A percentile compares a stretch with the other conserved stretches of the same genome.
phyloP scores from a whole-genome alignment of 441 rosid genomes.

The Populus hybrid region DNA sequence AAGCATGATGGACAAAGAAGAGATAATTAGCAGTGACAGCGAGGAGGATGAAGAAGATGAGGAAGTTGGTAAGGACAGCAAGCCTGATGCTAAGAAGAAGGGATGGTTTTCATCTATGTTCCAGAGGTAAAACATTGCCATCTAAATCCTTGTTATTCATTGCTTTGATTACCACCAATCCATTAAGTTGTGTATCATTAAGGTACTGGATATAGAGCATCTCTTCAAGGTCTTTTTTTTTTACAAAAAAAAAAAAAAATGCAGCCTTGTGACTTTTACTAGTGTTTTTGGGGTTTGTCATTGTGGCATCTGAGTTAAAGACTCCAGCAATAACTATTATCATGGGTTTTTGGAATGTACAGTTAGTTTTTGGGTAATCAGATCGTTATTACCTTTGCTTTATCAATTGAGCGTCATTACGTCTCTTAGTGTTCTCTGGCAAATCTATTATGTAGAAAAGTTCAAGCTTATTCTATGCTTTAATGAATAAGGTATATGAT shows the following conservation, averaged over 20 bases:
- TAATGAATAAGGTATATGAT: not conserved
- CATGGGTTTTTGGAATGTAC: not conserved
- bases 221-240: not conserved
- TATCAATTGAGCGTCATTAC: not conserved
- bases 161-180: not conserved
- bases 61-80: conserved; percentile 55
- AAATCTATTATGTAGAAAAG: not conserved
- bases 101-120: conserved; percentile 98
- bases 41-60: conserved; percentile 51
- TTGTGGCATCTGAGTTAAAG: not conserved
- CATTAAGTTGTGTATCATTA: not conserved
- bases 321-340: not conserved
- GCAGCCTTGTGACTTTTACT: not conserved
- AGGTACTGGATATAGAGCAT: not conserved
- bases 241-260: not conserved
- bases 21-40: conserved; percentile 77
- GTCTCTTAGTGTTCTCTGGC: not conserved
- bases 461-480: not conserved
- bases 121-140: conserved; percentile 57
- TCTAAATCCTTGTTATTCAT: not conserved
- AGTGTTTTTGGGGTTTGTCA: not conserved
- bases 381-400: not conserved
- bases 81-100: conserved; percentile 70
- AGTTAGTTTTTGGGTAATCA: not conserved
- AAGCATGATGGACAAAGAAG: conserved; percentile 98